A percentile compares a stretch with the other conserved stretches of the same genome.
Evolutionary conservation across 192 early-diverging fungal genomes (phyloP).

Genomic region (Chytriomyces sp.): DNA sequence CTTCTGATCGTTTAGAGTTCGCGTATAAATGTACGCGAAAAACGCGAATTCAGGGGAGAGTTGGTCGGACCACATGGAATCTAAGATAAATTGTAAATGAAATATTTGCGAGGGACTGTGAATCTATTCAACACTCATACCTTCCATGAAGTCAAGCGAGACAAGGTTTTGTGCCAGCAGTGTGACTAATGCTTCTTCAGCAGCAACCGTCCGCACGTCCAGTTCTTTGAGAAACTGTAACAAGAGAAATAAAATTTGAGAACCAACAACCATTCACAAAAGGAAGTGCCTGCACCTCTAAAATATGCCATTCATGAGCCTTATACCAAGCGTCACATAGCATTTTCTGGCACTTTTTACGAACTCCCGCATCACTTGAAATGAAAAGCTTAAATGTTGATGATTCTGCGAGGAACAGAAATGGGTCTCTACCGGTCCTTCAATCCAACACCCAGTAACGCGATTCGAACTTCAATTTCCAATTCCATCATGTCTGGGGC

Average conservation of each 20-base stretch:
- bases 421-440: slow-evolving; percentile 13
- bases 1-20: slow-evolving; percentile 8
- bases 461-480: slow-evolving; percentile 21
- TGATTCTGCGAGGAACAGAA: background rate
- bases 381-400: background rate
- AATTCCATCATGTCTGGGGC: slow-evolving; percentile 24
- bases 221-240: slow-evolving; percentile 27
- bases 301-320: background rate
- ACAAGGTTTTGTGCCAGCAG: slow-evolving; percentile 6
- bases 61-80: slow-evolving; percentile 15
- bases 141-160: slow-evolving; percentile 17
- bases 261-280: background rate
- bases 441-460: slow-evolving; percentile 20
- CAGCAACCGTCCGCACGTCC: slow-evolving; percentile 12
- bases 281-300: background rate
- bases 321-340: slow-evolving; percentile 31
- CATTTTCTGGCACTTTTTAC: slow-evolving; percentile 27
- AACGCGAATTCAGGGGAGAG: slow-evolving; percentile 21
- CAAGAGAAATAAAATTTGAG: background rate
- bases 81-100: background rate
- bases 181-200: slow-evolving; percentile 18
- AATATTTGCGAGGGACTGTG: background rate
- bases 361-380: slow-evolving; percentile 20
- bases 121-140: background rate
- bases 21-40: slow-evolving; percentile 25